These are phyloP conservation scores for Pleurotus cornucopiae DNA, from an alignment of 768 basidiomycete genomes.

Conservation along the genomic window DNA sequence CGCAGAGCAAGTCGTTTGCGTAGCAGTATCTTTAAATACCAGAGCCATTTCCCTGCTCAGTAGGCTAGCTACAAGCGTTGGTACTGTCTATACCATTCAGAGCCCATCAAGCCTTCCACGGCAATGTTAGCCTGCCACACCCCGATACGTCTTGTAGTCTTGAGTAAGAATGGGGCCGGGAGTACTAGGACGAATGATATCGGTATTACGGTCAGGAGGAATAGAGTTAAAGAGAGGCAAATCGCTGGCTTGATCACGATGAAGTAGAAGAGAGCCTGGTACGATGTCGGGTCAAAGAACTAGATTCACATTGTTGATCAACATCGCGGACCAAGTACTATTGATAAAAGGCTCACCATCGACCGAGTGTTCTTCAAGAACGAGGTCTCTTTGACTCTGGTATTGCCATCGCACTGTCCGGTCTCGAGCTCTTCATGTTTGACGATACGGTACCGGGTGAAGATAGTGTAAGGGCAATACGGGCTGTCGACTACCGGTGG, in stretches of 20 bases:
- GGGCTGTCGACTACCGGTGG: constrained; percentile 59
- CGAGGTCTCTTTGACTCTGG: constrained; percentile 50
- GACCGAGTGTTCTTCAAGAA: constrained; percentile 79
- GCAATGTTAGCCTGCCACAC: constrained; percentile 82
- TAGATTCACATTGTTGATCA: constrained; percentile 41
- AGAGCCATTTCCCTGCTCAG: too few species aligned
- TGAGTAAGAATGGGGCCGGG: constrained; percentile 63
- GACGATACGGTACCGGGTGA: constrained; percentile 51
- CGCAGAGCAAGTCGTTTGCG: too few species aligned
- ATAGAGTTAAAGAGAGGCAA: constrained; percentile 58
- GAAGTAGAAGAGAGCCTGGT: constrained; percentile 84
- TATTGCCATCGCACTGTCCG: constrained; percentile 36
- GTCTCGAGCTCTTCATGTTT: constrained; percentile 31
- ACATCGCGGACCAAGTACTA: neutral
- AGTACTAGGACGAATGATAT: constrained; percentile 54
- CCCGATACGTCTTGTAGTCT: constrained; percentile 60
- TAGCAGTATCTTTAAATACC: too few species aligned
- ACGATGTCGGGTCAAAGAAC: constrained; percentile 65
- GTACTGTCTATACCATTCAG: neutral
- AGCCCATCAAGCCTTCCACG: constrained; percentile 55
- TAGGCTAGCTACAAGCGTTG: too few species aligned
- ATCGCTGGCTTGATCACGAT: constrained; percentile 81
- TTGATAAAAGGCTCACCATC: constrained; percentile 47
- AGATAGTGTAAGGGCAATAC: constrained; percentile 65
- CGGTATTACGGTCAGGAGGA: constrained; percentile 50